Base-by-base conservation (phyloP, 2,329 filamentous ascomycete genomes). In the Talaromyces sp. region DNA sequence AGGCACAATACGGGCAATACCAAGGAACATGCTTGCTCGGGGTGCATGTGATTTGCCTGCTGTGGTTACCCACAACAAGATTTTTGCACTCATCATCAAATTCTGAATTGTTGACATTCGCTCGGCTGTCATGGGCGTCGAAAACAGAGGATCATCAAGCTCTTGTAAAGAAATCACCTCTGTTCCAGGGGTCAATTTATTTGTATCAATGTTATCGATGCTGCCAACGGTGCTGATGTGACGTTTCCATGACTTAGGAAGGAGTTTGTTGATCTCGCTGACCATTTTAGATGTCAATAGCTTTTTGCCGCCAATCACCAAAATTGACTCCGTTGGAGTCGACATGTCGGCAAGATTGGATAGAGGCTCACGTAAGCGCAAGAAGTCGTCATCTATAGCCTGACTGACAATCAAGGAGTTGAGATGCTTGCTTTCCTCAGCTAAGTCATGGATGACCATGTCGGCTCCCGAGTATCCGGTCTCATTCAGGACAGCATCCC, bases 61-160 rank as follows among this genome's bases (percentile, higher is more conserved):
- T 2, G 12, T 7, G 1, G 61, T 59, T 3, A 64, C 54, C 63
- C 63, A 64, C n/a, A 64, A 31, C 7, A 64, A 14, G 5, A 32
- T 26, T 17, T 51, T 27, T 12, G 41, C 46, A 19, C n/a, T 14
- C 19, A 31, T 19, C 19, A 55, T 31, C 17, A 55, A 38, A 9
- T 19, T 41, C 32, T 55, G 53, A 11, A 55, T 38, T 2, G 32
- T 24, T 27, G 21, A 38, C 6, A 55, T 21, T 24, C 53, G 31
- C 32, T 24, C 32, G 17, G 52, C 26, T 21, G 52, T 54, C 17
- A 54, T 35, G 14, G 52, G 52, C 6, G 12, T 35, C 10, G 52
- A 54, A 17, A 54, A 54, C 11, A 32, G 17, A 11, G 24, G 26
- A 19, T 19, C 7, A 1, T 62, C 61, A 14, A 62, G 35, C 29